Evolutionary conservation across 106 monocot genomes (phyloP).

Genomic region (Acorus gramineus): DNA sequence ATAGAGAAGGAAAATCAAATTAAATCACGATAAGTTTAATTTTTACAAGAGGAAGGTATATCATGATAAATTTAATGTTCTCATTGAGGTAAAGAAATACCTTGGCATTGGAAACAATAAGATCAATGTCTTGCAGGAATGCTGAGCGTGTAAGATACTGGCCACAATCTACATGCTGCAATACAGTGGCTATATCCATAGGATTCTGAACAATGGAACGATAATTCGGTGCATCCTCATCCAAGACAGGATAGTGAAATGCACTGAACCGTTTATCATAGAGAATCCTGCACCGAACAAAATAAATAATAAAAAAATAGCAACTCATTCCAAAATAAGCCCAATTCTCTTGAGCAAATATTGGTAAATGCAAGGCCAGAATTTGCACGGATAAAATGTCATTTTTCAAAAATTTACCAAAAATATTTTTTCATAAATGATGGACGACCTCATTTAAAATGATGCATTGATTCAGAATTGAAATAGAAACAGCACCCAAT

Average conservation of each 20-base stretch:
- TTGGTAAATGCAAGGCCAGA: too few species aligned
- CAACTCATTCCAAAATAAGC: too few species aligned
- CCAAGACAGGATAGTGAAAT: slow-evolving; percentile 87
- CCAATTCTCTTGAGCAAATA: too few species aligned
- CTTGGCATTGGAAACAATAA: slow-evolving; percentile 94
- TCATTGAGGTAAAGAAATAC: slow-evolving; percentile 19
- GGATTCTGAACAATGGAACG: slow-evolving; percentile 80
- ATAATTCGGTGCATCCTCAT: slow-evolving; percentile 93
- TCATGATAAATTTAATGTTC: neutral
- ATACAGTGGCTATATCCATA: slow-evolving; percentile 90
- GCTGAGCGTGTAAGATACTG: slow-evolving; percentile 53
- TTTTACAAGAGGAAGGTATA: neutral
- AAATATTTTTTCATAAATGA: too few species aligned
- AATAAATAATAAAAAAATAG: slow-evolving; percentile 1
- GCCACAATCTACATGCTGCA: slow-evolving; percentile 86
- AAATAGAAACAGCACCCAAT: too few species aligned
- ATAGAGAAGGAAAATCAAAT: neutral
- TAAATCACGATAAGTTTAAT: neutral
- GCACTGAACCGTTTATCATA: slow-evolving; percentile 80
- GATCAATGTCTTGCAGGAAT: slow-evolving; percentile 76
- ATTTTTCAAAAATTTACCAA: too few species aligned
- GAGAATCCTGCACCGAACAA: slow-evolving; percentile 46
- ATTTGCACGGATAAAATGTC: too few species aligned
- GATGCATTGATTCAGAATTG: too few species aligned
- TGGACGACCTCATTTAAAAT: too few species aligned